A percentile compares a stretch with the other conserved stretches of the same genome.
phyloP scores from a whole-genome alignment of 2,329 filamentous ascomycete species.

The Cytospora schulzeri region DNA sequence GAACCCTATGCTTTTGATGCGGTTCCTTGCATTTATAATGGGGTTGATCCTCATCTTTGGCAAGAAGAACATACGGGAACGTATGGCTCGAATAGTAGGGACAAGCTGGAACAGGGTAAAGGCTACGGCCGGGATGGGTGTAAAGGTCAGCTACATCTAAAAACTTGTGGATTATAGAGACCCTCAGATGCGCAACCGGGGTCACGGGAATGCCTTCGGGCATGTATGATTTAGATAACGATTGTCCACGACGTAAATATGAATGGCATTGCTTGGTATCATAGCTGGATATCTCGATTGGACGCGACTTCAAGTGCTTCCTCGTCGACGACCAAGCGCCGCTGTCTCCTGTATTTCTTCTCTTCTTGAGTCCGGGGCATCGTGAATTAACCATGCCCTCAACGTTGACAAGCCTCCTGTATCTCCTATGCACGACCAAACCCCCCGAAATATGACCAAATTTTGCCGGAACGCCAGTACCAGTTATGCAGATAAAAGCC shows the following conservation, averaged over 20 bases:
- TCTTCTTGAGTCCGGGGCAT: not conserved
- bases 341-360: not conserved
- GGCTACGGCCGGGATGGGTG: slow-evolving; percentile 89
- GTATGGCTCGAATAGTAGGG: slow-evolving; percentile 68
- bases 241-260: slow-evolving; percentile 12
- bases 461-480: slow-evolving; percentile 24
- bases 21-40: slow-evolving; percentile 75
- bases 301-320: not conserved
- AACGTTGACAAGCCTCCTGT: not conserved
- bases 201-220: not conserved
- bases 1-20: slow-evolving; percentile 60
- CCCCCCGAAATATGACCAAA: slow-evolving; percentile 10
- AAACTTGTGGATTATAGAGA: slow-evolving; percentile 13
- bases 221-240: slow-evolving; percentile 19
- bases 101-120: slow-evolving; percentile 79
- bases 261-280: slow-evolving; percentile 19
- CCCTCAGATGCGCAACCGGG: not conserved
- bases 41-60: slow-evolving; percentile 78
- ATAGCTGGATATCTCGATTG: slow-evolving; percentile 1
- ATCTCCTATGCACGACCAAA: not conserved
- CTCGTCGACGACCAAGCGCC: not conserved
- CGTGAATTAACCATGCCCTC: not conserved
- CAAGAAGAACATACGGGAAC: slow-evolving; percentile 72
- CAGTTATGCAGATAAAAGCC: slow-evolving; percentile 35
- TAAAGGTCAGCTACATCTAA: slow-evolving; percentile 96